These are phyloP conservation scores for Aspergillus unguis DNA, from an alignment of 2,329 filamentous ascomycete species.

Conservation along the genomic window DNA sequence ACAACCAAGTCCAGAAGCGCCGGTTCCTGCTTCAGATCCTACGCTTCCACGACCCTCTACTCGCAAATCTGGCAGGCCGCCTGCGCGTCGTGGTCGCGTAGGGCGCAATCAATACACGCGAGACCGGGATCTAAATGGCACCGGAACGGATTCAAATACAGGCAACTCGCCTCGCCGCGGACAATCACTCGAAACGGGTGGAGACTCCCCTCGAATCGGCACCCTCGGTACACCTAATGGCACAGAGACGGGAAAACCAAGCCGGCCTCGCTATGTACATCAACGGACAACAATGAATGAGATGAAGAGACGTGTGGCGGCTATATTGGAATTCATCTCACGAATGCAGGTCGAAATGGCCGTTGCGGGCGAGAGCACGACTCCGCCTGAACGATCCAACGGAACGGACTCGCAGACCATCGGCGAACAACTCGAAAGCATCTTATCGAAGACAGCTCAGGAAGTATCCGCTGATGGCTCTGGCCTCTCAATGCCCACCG, in stretches of 20 bases:
- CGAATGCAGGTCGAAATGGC: constrained; percentile 86
- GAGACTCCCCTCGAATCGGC: constrained; percentile 37
- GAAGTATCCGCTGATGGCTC: constrained; percentile 27
- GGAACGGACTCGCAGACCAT: constrained; percentile 33
- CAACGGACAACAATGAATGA: constrained; percentile 74
- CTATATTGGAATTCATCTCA: constrained; percentile 85
- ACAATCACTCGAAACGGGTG: constrained; percentile 38
- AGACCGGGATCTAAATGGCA: constrained; percentile 62
- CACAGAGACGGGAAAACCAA: constrained; percentile 56
- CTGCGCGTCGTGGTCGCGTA: constrained; percentile 61
- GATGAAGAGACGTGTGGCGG: constrained; percentile 78
- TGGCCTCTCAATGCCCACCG: constrained; percentile 26
- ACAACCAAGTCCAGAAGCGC: constrained; percentile 43
- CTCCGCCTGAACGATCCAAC: constrained; percentile 36
- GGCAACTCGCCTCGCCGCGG: constrained; percentile 42
- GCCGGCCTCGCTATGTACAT: constrained; percentile 58
- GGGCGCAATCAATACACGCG: constrained; percentile 81
- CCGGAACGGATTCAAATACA: constrained; percentile 40
- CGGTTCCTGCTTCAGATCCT: constrained; percentile 36
- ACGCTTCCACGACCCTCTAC: constrained; percentile 40
- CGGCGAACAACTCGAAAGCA: constrained; percentile 34
- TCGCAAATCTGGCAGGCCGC: constrained; percentile 62
- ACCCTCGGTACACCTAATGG: constrained; percentile 53
- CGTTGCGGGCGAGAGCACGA: constrained; percentile 50
- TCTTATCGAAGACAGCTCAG: constrained; percentile 25